Conservation (phyloP, 2,329 filamentous ascomycete species). For the Lachnellula arida region DNA sequence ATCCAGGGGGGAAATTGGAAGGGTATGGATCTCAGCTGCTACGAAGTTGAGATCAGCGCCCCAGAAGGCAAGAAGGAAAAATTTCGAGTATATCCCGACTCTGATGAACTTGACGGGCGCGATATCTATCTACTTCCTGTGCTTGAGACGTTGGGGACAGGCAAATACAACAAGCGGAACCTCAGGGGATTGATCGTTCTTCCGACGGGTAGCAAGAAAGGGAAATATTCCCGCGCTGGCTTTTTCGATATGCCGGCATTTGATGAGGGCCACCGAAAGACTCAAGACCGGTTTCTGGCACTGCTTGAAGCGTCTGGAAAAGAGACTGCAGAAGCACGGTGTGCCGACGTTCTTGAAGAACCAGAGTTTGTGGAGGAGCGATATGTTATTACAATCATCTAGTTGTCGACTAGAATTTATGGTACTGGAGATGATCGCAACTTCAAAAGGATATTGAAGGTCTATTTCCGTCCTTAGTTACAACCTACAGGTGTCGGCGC, state of each 20-base stretch:
- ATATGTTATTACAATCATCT: background rate
- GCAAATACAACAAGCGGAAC: constrained; percentile 1
- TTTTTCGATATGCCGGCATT: background rate
- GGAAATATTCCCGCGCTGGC: background rate
- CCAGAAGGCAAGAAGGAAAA: background rate
- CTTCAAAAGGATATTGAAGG: background rate
- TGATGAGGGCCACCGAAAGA: background rate
- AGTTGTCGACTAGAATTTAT: background rate
- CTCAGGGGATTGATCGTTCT: background rate
- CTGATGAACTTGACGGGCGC: background rate
- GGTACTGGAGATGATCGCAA: background rate
- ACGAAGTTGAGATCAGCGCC: background rate
- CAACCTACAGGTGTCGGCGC: too few species aligned
- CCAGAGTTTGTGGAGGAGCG: background rate
- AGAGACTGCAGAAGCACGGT: background rate
- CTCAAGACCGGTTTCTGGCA: background rate
- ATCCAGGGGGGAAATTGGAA: background rate
- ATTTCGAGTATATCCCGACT: background rate
- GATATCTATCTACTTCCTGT: background rate
- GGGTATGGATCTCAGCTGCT: background rate
- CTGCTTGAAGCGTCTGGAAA: background rate
- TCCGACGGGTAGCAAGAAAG: background rate
- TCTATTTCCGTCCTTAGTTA: too few species aligned
- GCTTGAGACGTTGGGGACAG: background rate
- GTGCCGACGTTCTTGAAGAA: background rate